A percentile compares a stretch with the other conserved stretches of the same genome.
Evolutionary conservation across 352 stramenopile species (phyloP).

Genomic region (Phytopythium montanum): DNA sequence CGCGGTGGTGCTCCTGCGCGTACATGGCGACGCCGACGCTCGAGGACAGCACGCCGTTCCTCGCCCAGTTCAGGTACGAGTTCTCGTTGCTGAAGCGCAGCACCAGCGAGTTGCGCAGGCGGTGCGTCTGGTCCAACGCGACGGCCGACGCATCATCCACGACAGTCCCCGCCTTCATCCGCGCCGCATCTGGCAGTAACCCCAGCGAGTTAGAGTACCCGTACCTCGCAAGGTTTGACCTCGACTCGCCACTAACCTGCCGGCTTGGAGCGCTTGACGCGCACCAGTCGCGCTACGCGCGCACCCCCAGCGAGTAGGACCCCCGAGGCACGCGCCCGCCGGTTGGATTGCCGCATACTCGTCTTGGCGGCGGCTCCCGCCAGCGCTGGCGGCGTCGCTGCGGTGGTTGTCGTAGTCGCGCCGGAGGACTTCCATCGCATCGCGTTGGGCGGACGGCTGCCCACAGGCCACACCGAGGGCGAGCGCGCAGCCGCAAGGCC

Average conservation of each 20-base stretch:
- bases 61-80: constrained; percentile 86
- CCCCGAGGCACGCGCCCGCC: constrained; percentile 11
- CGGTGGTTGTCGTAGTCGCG: constrained; percentile 3
- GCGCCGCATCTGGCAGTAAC: constrained; percentile 9
- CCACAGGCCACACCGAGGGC: background rate
- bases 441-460: background rate
- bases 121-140: constrained; percentile 23
- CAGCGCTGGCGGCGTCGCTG: background rate
- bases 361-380: constrained; percentile 19
- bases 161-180: constrained; percentile 27
- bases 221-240: background rate
- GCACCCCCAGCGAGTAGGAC: constrained; percentile 18
- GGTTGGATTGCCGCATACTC: constrained; percentile 2
- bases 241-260: background rate
- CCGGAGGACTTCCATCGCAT: constrained; percentile 7
- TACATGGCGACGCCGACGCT: constrained; percentile 86
- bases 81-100: constrained; percentile 87
- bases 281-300: constrained; percentile 25
- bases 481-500: background rate
- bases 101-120: constrained; percentile 33
- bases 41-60: constrained; percentile 82
- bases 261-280: constrained; percentile 23
- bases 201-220: background rate
- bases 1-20: constrained; percentile 83
- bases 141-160: constrained; percentile 18